Percentiles rank a stretch among this genome's conserved stretches.
Evolutionary conservation across 148 eudicot genomes (phyloP).

Genomic region (Limonium bicolor): DNA sequence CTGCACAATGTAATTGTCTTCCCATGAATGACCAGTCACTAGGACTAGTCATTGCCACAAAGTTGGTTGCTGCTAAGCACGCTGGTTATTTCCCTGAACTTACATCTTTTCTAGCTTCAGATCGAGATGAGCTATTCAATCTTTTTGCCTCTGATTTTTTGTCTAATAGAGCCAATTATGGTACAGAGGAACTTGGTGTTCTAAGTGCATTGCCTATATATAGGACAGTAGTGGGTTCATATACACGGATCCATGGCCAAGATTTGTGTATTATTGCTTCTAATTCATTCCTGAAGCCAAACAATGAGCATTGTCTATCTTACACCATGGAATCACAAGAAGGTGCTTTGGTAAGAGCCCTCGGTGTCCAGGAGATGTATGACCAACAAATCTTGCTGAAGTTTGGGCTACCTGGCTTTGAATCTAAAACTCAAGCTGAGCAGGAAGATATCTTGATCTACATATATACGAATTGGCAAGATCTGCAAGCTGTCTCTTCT

Average conservation of each 20-base stretch:
- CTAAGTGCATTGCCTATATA: constrained; percentile 79
- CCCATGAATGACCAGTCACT: constrained; percentile 51
- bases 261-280: constrained; percentile 72
- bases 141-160: constrained; percentile 69
- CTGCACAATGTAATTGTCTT: constrained; percentile 49
- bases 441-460: constrained; percentile 78
- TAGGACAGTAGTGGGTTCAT: constrained; percentile 65
- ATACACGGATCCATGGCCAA: constrained; percentile 37
- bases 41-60: constrained; percentile 72
- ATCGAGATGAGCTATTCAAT: constrained; percentile 58
- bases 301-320: constrained; percentile 61
- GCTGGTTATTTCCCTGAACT: constrained; percentile 77
- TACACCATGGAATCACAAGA: constrained; percentile 40
- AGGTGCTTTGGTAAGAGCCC: constrained; percentile 54
- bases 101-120: constrained; percentile 50
- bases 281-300: constrained; percentile 72
- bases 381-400: constrained; percentile 73
- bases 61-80: constrained; percentile 70
- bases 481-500: constrained; percentile 61
- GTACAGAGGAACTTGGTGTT: constrained; percentile 63
- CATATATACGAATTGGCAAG: constrained; percentile 72
- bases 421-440: constrained; percentile 52
- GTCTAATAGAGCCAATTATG: constrained; percentile 42
- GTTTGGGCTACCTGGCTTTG: constrained; percentile 78
- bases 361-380: constrained; percentile 72